phyloP scores from a whole-genome alignment of 2,329 filamentous ascomycete genomes.

The Zasmidium cellare region DNA sequence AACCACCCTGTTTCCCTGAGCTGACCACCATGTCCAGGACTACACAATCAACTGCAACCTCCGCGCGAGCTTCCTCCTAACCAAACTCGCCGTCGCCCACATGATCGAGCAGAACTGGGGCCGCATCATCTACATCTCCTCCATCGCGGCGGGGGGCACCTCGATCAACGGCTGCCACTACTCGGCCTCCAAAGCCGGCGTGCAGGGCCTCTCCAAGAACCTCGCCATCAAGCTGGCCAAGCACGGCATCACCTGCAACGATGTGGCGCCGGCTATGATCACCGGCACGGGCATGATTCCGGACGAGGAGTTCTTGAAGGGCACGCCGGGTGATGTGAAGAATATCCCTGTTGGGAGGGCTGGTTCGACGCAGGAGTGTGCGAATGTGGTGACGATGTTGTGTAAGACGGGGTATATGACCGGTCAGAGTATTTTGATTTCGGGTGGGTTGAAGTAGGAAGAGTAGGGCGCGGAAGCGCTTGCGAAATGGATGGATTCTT shows the following conservation, averaged over 20 bases:
- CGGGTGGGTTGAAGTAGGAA: conserved; percentile 33
- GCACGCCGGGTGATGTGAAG: conserved; percentile 56
- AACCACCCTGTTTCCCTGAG: background rate
- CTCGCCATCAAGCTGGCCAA: conserved; percentile 60
- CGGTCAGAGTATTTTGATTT: conserved; percentile 31
- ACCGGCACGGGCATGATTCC: conserved; percentile 60
- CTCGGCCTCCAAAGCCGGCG: conserved; percentile 42
- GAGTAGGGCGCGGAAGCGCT: no score
- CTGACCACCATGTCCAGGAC: conserved; percentile 43
- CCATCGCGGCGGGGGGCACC: conserved; percentile 63
- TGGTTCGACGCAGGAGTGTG: conserved; percentile 60
- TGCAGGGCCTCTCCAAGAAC: conserved; percentile 66
- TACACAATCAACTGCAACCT: conserved; percentile 59
- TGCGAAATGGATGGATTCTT: no score
- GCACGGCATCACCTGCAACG: conserved; percentile 66
- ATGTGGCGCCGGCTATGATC: conserved; percentile 70
- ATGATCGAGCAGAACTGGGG: conserved; percentile 64
- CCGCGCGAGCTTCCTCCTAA: conserved; percentile 62
- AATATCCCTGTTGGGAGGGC: conserved; percentile 61
- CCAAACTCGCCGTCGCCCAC: conserved; percentile 60
- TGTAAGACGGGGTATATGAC: conserved; percentile 58
- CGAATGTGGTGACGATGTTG: conserved; percentile 62
- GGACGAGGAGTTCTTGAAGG: conserved; percentile 47
- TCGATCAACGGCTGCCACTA: conserved; percentile 56
- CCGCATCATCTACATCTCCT: conserved; percentile 64